Conservation (phyloP, 1,139 yeast genomes). For the Hansenula lynferdii region DNA sequence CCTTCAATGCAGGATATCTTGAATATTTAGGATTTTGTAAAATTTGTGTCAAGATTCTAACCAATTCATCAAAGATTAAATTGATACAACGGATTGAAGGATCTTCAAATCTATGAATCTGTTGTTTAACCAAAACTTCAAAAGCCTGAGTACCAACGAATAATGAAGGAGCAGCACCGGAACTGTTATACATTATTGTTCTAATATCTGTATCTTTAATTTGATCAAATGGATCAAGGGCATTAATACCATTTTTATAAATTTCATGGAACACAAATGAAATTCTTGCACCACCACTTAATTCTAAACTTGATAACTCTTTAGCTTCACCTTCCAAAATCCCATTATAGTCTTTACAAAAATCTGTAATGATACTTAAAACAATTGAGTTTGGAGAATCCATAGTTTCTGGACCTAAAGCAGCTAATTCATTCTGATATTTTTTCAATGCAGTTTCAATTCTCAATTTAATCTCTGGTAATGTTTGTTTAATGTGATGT, state of each 20-base stretch:
- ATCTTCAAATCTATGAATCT: conserved; percentile 90
- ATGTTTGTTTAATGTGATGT: conserved; percentile 89
- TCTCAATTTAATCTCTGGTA: conserved; percentile 90
- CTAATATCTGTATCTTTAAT: conserved; percentile 95
- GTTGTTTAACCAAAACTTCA: conserved; percentile 94
- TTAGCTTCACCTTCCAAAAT: conserved; percentile 91
- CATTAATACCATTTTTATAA: conserved; percentile 85
- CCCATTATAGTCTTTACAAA: conserved; percentile 87
- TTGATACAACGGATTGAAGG: conserved; percentile 88
- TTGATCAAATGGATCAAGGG: conserved; percentile 96
- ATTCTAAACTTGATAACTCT: conserved; percentile 79
- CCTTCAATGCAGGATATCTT: conserved; percentile 88
- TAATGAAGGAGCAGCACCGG: conserved; percentile 96
- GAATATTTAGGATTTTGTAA: conserved; percentile 76
- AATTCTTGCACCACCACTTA: conserved; percentile 97
- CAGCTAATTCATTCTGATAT: conserved; percentile 72
- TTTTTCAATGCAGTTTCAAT: conserved; percentile 80
- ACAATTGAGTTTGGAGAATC: conserved; percentile 91
- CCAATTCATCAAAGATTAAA: conserved; percentile 90
- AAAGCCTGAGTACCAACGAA: conserved; percentile 98
- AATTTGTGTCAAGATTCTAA: conserved; percentile 83
- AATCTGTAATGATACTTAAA: conserved; percentile 85
- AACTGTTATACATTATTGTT: conserved; percentile 95
- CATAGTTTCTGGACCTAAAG: conserved; percentile 80
- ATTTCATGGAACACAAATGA: conserved; percentile 97